Evolutionary conservation across 495 filamentous ascomycete species (phyloP), one percentile per base, ranked within the genome.

Genomic region (Aspergillus cristatus): DNA sequence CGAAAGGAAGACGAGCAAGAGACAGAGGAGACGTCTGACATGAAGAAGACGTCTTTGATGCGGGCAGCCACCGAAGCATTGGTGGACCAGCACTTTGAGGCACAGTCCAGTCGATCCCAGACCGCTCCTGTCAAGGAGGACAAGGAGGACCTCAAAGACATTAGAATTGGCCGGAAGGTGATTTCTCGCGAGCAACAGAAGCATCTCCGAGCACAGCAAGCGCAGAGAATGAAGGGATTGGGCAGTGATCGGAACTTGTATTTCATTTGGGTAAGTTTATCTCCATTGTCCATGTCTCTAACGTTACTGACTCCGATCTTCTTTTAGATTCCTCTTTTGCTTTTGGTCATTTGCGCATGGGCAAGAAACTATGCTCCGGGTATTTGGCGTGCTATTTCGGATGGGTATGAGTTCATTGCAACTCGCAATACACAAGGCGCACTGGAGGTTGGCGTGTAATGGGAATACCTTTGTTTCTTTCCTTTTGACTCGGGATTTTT

Each of bases 181-280:
- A 62, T 72, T 32, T 87, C 83, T 4, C 73, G 72, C 37, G 78
- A 86, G 50, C 81, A 89, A 49, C 81, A 84, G 55, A 80, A 81
- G 44, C 76, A 81, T 44, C 67, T 87, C 24, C 60, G 79, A 34
- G 69, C 77, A 32, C 81, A 80, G 33, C 82, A 88, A 54, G 80
- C 79, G 22, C 69, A 72, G 42, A 83, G 81, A 48, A 75, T 87
- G 54, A 88, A 87, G 70, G 74, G 71, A 42, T 62, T 87, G 28
- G 74, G 72, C 29, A 79, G 72, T 43, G 86, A 93, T 54, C 71
- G 80, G 47, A 87, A 86, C 54, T 67, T 93, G 29, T 90, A 82
- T 62, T 82, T 88, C 55, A 68, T 93, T 53, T 93, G 86, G 86
- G 85, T 88, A 75, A 66, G 69, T 47, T 51, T 12, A 18, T 29